phyloP scores from a whole-genome alignment of 2,329 filamentous ascomycete species.

The Pseudogymnoascus sp. region DNA sequence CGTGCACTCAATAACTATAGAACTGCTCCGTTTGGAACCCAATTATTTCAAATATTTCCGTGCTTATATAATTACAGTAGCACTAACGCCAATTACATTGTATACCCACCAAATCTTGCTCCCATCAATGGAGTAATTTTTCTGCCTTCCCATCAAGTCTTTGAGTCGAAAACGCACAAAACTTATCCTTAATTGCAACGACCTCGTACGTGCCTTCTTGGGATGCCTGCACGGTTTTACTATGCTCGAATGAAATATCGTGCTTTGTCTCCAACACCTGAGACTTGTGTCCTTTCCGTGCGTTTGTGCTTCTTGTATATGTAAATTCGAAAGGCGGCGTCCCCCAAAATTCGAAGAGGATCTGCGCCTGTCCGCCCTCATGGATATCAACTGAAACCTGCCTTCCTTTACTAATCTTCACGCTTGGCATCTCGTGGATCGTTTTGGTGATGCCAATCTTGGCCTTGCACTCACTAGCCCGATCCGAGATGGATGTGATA shows the following conservation, averaged over 20 bases:
- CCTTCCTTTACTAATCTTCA: slow-evolving; percentile 78
- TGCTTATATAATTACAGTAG: slow-evolving; percentile 5
- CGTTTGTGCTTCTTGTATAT: slow-evolving; percentile 85
- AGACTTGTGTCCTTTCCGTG: slow-evolving; percentile 66
- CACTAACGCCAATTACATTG: slow-evolving; percentile 4
- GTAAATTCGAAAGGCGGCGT: slow-evolving; percentile 97
- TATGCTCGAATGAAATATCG: slow-evolving; percentile 74
- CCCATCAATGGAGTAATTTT: slow-evolving; percentile 19
- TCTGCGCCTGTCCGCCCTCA: slow-evolving; percentile 88
- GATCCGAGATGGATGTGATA: slow-evolving; percentile 81
- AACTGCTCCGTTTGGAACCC: background rate
- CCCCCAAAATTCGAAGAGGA: slow-evolving; percentile 91
- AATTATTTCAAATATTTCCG: background rate
- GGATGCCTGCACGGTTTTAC: slow-evolving; percentile 73
- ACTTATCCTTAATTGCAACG: slow-evolving; percentile 88
- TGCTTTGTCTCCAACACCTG: slow-evolving; percentile 85
- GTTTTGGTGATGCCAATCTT: slow-evolving; percentile 69
- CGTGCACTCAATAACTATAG: background rate
- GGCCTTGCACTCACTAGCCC: slow-evolving; percentile 79
- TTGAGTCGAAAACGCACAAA: slow-evolving; percentile 78
- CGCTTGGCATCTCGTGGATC: slow-evolving; percentile 88
- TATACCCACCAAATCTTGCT: background rate
- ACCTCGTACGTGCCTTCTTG: slow-evolving; percentile 98
- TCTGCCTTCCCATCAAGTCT: slow-evolving; percentile 45
- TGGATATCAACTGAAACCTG: slow-evolving; percentile 86